Conservation (phyloP, 306 rosid genomes). For the Psophocarpus tetragonolobus region DNA sequence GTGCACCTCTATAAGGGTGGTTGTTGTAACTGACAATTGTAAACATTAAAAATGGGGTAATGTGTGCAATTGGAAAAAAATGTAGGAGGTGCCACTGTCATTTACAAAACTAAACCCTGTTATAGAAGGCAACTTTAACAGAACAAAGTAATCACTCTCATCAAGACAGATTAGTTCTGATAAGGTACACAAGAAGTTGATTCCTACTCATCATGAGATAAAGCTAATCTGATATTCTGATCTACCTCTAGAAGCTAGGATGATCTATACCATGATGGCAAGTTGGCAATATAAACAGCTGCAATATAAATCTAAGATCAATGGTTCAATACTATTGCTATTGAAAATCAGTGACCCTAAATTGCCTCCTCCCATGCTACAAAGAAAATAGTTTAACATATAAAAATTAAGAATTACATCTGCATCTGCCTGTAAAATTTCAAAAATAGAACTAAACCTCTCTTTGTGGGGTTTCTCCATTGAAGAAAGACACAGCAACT, state of each 20-base stretch:
- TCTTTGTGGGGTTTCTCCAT: conserved; percentile 76
- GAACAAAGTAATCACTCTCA: conserved; percentile 16
- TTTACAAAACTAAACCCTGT: background rate
- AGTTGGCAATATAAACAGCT: background rate
- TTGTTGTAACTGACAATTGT: no score
- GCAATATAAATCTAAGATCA: conserved; percentile 5
- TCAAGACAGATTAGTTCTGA: conserved; percentile 1
- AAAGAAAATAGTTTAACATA: background rate
- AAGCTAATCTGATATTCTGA: background rate
- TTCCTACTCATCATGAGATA: conserved; percentile 1
- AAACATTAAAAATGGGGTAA: no score
- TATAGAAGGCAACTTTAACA: conserved; percentile 16
- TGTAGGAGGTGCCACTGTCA: no score
- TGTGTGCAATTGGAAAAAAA: no score
- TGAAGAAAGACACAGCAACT: conserved; percentile 61
- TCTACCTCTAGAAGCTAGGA: conserved; percentile 14
- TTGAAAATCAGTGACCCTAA: background rate
- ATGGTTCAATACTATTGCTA: background rate
- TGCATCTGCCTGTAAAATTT: conserved; percentile 18
- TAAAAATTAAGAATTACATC: conserved; percentile 27
- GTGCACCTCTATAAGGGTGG: no score
- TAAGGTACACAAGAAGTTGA: background rate
- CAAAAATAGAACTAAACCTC: conserved; percentile 53
- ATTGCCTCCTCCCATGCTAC: background rate
- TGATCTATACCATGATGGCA: background rate